Evolutionary conservation across 805 yeast genomes (phyloP).

Genomic region (Dipodascopsis uninucleata): DNA sequence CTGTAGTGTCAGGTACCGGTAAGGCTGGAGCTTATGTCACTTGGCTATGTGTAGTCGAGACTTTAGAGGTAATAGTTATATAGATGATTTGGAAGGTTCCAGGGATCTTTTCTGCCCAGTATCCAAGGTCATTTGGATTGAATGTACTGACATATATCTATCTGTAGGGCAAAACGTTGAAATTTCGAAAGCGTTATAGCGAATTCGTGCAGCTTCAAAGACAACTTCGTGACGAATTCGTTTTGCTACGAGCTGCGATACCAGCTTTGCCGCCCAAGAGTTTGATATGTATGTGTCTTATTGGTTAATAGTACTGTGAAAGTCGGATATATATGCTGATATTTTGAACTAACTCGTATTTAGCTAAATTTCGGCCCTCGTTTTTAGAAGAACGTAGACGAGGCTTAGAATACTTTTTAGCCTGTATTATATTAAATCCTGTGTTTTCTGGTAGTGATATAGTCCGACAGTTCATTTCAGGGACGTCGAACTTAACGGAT

Average conservation of each 20-base stretch:
- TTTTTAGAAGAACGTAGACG: slow-evolving; percentile 41
- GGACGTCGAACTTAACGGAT: not conserved
- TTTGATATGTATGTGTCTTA: slow-evolving; percentile 25
- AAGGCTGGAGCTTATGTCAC: slow-evolving; percentile 43
- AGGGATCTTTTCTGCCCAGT: not conserved
- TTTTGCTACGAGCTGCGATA: slow-evolving; percentile 39
- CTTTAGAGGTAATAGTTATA: slow-evolving; percentile 35
- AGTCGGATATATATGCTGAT: slow-evolving; percentile 27
- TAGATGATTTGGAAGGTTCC: slow-evolving; percentile 18
- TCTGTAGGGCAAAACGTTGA: slow-evolving; percentile 32
- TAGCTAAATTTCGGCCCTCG: slow-evolving; percentile 34
- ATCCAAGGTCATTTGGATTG: not conserved
- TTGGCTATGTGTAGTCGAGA: slow-evolving; percentile 42
- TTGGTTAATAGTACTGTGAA: too few relatives aligned
- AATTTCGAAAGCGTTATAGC: slow-evolving; percentile 57
- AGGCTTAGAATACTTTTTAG: slow-evolving; percentile 46
- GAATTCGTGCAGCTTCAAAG: slow-evolving; percentile 55
- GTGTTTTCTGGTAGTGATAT: slow-evolving; percentile 36
- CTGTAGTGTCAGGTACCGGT: slow-evolving; percentile 39
- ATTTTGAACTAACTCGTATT: slow-evolving; percentile 3
- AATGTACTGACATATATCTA: not conserved
- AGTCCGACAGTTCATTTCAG: slow-evolving; percentile 37
- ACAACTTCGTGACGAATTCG: slow-evolving; percentile 39
- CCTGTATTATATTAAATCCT: slow-evolving; percentile 46
- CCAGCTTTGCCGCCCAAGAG: slow-evolving; percentile 49